Evolutionary conservation across 2,329 filamentous ascomycete species (phyloP).

Genomic region (Microsporum ferrugineum): DNA sequence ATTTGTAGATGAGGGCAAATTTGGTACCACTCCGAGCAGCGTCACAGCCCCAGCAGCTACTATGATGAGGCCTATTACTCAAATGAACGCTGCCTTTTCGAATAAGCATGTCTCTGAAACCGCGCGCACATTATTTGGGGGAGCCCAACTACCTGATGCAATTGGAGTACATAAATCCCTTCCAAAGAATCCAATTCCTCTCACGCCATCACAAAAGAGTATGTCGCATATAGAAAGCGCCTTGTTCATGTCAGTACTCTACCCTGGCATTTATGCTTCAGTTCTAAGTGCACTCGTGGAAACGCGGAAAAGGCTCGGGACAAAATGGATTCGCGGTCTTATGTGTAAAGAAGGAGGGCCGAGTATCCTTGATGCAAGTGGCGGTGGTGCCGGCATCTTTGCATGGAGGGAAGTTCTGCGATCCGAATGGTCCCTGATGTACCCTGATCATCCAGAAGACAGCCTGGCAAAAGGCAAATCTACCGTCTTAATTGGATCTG

Average conservation of each 20-base stretch:
- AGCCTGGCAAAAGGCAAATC: constrained; percentile 55
- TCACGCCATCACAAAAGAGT: constrained; percentile 43
- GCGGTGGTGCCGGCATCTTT: constrained; percentile 49
- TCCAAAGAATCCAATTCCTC: constrained; percentile 43
- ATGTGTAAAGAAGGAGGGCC: constrained; percentile 46
- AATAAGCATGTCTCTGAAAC: constrained; percentile 63
- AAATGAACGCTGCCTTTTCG: constrained; percentile 56
- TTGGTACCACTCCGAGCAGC: constrained; percentile 60
- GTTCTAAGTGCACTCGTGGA: constrained; percentile 47
- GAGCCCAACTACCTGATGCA: constrained; percentile 62
- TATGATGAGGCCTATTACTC: constrained; percentile 57
- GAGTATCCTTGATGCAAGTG: constrained; percentile 50
- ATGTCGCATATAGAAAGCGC: constrained; percentile 54
- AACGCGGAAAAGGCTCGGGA: constrained; percentile 48
- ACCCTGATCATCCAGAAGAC: constrained; percentile 29
- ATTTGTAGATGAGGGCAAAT: constrained; percentile 62
- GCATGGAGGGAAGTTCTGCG: constrained; percentile 60
- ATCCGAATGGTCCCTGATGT: constrained; percentile 69
- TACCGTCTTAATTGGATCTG: constrained; percentile 68
- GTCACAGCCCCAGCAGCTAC: constrained; percentile 60
- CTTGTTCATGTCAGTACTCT: constrained; percentile 47
- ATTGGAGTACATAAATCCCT: constrained; percentile 51
- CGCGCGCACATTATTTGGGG: constrained; percentile 66
- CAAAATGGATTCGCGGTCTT: constrained; percentile 47
- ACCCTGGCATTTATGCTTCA: constrained; percentile 51